Evolutionary conservation across 2,329 filamentous ascomycete genomes (phyloP), one percentile per base, ranked within the genome.

Genomic region (Coleophoma crateriformis): DNA sequence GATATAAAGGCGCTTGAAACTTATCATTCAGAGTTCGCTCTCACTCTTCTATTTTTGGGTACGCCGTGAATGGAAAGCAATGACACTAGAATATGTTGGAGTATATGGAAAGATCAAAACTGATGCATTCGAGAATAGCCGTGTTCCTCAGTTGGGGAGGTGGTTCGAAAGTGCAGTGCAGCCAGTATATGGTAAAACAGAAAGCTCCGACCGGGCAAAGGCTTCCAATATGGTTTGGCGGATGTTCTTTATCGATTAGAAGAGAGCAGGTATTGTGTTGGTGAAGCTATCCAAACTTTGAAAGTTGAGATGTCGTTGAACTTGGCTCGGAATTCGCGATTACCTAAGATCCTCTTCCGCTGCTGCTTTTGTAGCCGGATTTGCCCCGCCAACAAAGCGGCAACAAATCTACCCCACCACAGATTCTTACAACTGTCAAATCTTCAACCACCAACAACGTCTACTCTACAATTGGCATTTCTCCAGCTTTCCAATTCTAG

Each of bases 281-380:
- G 50, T 54, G 33, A 48, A 59, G 52, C 47, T 55, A 45, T 52
- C 11, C 22, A 48, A 38, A 14, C 49, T 54, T 34, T 41, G 35
- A 37, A 51, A 52, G 20, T 58, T 60, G 53, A 53, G 45, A 54
- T 63, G 62, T 60, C 60, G 61, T 65, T 62, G 56, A 61, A 56
- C 50, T 35, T 19, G 22, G 14, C 51, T 51, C 15, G 27, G 22
- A 33, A 42, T 27, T 27, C 8, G 15, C 17, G 12, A 17, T 35
- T 32, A 22, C 15, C 39, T 27, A 48, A 44, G 22, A 10, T 27
- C 19, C 14, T 20, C 12, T 44, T 14, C 19, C 13, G 13, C n/a
- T 17, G 15, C 49, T 46, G 43, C 43, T 33, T 43, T 39, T 42
- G 20, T 17, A 27, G 33, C 47, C 46, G 27, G 6, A n/a, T 32